A percentile compares a stretch with the other conserved stretches of the same genome.
These are phyloP conservation scores for Tolypocladium tundrense DNA, from an alignment of 2,329 filamentous ascomycete species.

Conservation along the genomic window DNA sequence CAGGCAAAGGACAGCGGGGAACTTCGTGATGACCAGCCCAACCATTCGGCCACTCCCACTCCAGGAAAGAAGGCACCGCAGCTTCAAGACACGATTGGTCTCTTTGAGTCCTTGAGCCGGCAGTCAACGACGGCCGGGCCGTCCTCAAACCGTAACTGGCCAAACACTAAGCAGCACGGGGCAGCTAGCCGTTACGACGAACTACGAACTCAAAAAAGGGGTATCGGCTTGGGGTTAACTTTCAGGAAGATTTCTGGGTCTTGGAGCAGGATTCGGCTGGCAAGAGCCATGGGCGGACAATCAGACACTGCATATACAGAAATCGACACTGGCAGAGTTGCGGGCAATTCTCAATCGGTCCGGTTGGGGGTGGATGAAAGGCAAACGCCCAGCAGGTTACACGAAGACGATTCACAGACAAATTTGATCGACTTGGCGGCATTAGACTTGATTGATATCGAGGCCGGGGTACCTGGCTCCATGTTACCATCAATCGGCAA, in stretches of 20 bases:
- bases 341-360: not conserved
- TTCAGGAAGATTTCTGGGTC: constrained; percentile 9
- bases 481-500: too few species aligned
- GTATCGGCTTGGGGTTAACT: constrained; percentile 8
- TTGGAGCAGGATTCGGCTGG: constrained; percentile 7
- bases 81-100: constrained; percentile 16
- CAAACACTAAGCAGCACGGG: not conserved
- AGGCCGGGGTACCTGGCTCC: not conserved
- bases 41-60: not conserved
- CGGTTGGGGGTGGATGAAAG: not conserved
- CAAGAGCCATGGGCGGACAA: not conserved
- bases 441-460: not conserved
- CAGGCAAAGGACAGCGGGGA: not conserved
- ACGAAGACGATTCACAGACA: not conserved
- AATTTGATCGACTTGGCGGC: not conserved
- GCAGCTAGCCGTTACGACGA: not conserved
- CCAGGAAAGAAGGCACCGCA: not conserved
- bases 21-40: not conserved
- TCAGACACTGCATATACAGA: not conserved
- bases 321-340: not conserved
- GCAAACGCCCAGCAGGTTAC: not conserved
- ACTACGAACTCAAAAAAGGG: constrained; percentile 2
- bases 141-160: not conserved
- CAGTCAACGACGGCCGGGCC: not conserved
- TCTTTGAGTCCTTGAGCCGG: constrained; percentile 17